Base-by-base conservation (phyloP, 129 eudicot genomes). In the Artemisia argyi region DNA sequence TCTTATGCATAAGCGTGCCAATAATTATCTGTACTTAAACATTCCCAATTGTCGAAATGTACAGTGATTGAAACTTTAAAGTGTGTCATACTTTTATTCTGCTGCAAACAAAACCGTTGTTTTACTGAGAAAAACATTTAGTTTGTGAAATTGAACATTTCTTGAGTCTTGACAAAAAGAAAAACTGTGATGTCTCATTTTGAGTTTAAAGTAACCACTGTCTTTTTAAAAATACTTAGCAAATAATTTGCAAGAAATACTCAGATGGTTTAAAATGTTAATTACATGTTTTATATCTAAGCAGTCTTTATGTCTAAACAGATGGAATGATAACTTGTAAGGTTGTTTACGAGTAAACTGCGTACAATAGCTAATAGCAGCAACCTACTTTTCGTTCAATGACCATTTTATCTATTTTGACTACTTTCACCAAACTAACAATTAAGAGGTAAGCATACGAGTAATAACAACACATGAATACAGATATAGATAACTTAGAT, bases 31-130 rank as follows among this genome's bases (percentile, higher is more conserved):
- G 73, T 56, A 66, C 50, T 26, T n/a, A 13, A 66, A 30, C 24
- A 60, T 69, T 76, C 81, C 65, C 65, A 51, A 69, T 52, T 61
- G 60, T 75, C 58, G 20, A 56, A 26, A 66, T 24, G 47, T 66
- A 46, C 16, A 56, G 73, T 17, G 52, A 10, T 39, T 53, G 18
- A 54, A 16, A 30, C 19, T 54, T 53, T 9, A 53, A 69, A 30
- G 32, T 3, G 16, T 3, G 16, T 8, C 47, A 2, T 69, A 11
- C 26, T 16, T 68, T 11, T 53, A 10, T 28, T 52, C 12, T 30
- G 17, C 7, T 28, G 62, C 61, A 30, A 69, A 69, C 18, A 46
- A 22, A 28, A 1, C 4, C 2, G 7, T 4, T 20, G 44, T 26
- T 1, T 18, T 19, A 59, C 4, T 59, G 13, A 59, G 8, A 59